Conservation (phyloP, 257 asterid genomes). For the Buddleja alternifolia region DNA sequence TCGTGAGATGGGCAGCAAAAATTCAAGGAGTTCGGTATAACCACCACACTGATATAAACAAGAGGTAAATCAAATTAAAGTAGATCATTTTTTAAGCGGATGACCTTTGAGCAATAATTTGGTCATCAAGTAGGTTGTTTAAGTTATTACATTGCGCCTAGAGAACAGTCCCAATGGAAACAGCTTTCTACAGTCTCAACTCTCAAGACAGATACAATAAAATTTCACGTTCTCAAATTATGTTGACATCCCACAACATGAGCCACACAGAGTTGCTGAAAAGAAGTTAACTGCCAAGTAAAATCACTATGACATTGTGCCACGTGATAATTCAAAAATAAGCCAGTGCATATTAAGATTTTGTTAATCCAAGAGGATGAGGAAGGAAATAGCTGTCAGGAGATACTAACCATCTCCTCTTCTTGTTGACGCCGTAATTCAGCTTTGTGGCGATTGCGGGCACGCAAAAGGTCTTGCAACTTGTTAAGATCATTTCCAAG, state of each 20-base stretch:
- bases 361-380: constrained; percentile 15
- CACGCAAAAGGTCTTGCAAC: constrained; percentile 84
- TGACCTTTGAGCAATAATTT: constrained; percentile 4
- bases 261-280: background rate
- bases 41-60: constrained; percentile 10
- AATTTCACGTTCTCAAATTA: background rate
- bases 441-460: constrained; percentile 70
- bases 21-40: too few relatives aligned
- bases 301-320: constrained; percentile 14
- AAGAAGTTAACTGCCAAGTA: background rate
- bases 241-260: background rate
- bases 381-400: constrained; percentile 12
- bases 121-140: background rate
- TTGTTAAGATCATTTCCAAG: constrained; percentile 87
- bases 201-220: background rate
- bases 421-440: constrained; percentile 76
- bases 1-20: too few relatives aligned
- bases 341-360: constrained; percentile 12
- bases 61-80: background rate
- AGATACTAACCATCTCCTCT: constrained; percentile 82
- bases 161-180: constrained; percentile 10
- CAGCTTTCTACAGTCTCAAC: background rate
- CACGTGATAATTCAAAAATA: background rate
- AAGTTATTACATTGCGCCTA: background rate
- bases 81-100: background rate